phyloP scores from a whole-genome alignment of 192 early-diverging fungal species.

The Neocallimastix lanati region DNA sequence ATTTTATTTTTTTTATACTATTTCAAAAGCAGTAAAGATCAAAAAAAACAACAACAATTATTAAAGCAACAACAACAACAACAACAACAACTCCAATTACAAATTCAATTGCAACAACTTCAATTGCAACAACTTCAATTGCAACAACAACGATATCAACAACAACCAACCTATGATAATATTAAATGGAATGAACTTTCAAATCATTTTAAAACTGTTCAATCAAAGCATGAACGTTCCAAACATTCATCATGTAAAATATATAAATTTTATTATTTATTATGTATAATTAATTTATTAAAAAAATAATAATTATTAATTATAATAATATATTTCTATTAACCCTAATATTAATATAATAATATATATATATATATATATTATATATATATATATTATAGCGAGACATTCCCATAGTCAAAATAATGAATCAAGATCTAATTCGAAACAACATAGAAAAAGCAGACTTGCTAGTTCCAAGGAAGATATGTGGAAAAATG shows the following conservation, averaged over 20 bases:
- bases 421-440: neutral
- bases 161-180: neutral
- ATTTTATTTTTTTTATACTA: neutral
- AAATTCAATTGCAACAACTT: constrained; percentile 9
- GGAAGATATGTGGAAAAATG: neutral
- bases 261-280: no score
- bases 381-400: no score
- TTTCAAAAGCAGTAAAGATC: neutral
- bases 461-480: neutral
- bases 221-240: constrained; percentile 47
- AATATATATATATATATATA: no score
- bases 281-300: no score
- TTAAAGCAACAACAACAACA: constrained; percentile 6
- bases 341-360: no score
- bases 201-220: constrained; percentile 52
- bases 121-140: constrained; percentile 17
- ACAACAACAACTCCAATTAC: constrained; percentile 9
- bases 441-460: neutral
- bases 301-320: no score
- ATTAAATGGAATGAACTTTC: constrained; percentile 51
- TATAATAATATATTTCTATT: no score
- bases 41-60: constrained; percentile 4
- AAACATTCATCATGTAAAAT: neutral
- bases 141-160: constrained; percentile 1
- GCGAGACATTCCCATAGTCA: neutral